Evolutionary conservation across 2,329 filamentous ascomycete genomes (phyloP), one percentile per base, ranked within the genome.

Genomic region (Penicillium sp.): DNA sequence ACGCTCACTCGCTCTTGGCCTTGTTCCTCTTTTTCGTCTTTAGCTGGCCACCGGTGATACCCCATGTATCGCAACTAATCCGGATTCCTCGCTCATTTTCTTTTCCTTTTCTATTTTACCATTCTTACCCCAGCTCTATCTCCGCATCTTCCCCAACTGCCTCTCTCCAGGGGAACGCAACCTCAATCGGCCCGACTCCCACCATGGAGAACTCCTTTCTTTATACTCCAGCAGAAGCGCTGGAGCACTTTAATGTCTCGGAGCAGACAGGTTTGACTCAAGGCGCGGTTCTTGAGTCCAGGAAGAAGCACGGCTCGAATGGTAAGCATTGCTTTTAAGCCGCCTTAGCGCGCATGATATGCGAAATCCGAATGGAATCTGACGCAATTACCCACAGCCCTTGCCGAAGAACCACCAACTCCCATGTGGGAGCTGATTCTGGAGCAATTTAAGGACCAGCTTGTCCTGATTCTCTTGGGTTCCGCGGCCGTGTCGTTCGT

Each of bases 381-480:
- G 54, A 68, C 57, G 56, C 38, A 52, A 28, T 55, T 46, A 55
- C 52, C 22, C 58, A 57, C 61, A 91, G 88, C 88, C 59, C 83
- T 92, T 58, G 85, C 87, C 49, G 95, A 99, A 81, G 95, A 99
- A 67, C 95, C 95, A 57, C 93, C 95, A 3, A 99, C 95, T 35
- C 95, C 95, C 42, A 77, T 99, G 52, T 99, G 94, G 95, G 87
- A 98, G 80, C 88, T 99, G 65, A 92, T 99, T 58, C 85, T 99
- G 61, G 95, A 99, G 80, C 95, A 99, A 78, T 99, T 99, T 85
- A 97, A 99, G 80, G 95, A 99, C 76, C 95, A 99, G 79, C 87
- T 99, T 52, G 95, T 99, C 68, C 86, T 99, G 57, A 99, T 99
- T 70, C 84, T 99, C 25, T 86, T 99, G 53, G 95, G 88, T 57